phyloP scores from a whole-genome alignment of 179 eudicot genomes.

The Camellia oleifera region DNA sequence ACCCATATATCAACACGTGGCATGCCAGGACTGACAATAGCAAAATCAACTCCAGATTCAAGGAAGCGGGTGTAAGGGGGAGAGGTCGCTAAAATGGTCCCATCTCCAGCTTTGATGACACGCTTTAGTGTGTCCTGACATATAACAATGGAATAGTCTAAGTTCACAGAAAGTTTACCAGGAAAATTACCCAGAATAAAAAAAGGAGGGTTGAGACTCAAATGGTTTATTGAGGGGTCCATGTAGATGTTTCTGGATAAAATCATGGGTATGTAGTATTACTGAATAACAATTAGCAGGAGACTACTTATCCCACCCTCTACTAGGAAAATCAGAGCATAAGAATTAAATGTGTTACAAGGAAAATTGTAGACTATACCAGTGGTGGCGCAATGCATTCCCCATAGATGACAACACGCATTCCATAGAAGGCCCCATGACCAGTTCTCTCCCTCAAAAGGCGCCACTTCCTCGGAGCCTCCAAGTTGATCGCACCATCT shows the following conservation, averaged over 20 bases:
- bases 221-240: too few relatives aligned
- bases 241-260: too few relatives aligned
- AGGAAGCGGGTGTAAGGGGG: constrained; percentile 91
- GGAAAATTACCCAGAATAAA: too few relatives aligned
- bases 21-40: constrained; percentile 85
- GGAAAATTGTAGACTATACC: constrained; percentile 42
- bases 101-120: constrained; percentile 89
- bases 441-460: constrained; percentile 82
- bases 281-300: background rate
- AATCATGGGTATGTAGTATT: too few relatives aligned
- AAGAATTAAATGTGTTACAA: background rate
- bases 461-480: constrained; percentile 98
- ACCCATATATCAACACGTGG: constrained; percentile 85
- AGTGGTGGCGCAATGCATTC: constrained; percentile 92
- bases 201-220: too few relatives aligned
- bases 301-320: background rate
- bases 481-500: constrained; percentile 82
- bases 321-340: background rate
- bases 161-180: too few relatives aligned
- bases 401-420: constrained; percentile 79
- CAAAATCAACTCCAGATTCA: constrained; percentile 71
- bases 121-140: constrained; percentile 92
- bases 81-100: constrained; percentile 90
- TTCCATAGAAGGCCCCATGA: constrained; percentile 90
- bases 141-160: background rate